Evolutionary conservation across 1,139 yeast species (phyloP).

Genomic region (Blastobotrys arbuscula): DNA sequence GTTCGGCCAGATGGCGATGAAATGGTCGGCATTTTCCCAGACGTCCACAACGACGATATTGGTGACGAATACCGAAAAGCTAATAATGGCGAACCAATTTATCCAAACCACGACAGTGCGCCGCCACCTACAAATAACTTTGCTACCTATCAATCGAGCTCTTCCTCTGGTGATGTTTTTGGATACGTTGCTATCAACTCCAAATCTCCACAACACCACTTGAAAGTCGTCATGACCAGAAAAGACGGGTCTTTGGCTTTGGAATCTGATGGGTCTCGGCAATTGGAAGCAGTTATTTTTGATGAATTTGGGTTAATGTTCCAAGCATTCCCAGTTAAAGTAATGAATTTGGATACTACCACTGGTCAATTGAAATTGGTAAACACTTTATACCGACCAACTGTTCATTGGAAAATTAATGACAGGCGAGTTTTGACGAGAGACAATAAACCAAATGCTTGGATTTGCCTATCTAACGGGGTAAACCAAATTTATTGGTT

Average conservation of each 20-base stretch:
- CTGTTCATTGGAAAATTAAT: constrained; percentile 20
- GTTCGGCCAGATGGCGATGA: constrained; percentile 9
- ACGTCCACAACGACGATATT: too few relatives aligned
- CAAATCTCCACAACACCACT: constrained; percentile 15
- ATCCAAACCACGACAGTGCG: too few relatives aligned
- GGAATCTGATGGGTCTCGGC: constrained; percentile 16
- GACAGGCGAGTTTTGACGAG: constrained; percentile 12
- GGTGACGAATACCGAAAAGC: neutral
- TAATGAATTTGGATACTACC: constrained; percentile 21
- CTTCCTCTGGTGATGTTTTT: constrained; percentile 25
- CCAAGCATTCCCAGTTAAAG: constrained; percentile 27
- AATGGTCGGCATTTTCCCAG: constrained; percentile 6
- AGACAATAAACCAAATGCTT: constrained; percentile 9
- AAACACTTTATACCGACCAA: constrained; percentile 19
- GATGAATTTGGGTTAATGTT: constrained; percentile 26
- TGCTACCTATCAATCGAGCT: neutral
- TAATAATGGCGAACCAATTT: neutral
- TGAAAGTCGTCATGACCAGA: constrained; percentile 24
- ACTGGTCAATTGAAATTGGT: constrained; percentile 15
- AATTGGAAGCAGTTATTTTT: constrained; percentile 24
- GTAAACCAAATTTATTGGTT: constrained; percentile 1
- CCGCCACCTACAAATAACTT: neutral
- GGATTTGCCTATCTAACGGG: constrained; percentile 15
- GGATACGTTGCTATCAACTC: constrained; percentile 22
- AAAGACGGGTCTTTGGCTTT: constrained; percentile 25